A percentile compares a stretch with the other conserved stretches of the same genome.
Conservation (phyloP, 2,329 filamentous ascomycete species). For the Aspergillus pseudoglaucus region DNA sequence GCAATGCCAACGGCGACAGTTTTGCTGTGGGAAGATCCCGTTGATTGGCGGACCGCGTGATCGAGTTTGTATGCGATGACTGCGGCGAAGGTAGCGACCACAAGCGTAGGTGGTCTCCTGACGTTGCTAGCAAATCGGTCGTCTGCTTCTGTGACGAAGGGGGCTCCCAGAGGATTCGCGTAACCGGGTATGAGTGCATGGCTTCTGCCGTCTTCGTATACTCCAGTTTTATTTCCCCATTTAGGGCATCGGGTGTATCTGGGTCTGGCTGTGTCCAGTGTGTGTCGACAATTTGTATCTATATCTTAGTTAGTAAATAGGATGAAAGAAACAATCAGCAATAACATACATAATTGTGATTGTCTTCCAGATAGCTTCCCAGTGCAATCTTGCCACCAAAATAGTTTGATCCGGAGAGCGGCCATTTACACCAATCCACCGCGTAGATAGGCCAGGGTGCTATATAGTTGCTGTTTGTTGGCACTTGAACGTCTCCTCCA, state of each 20-base stretch:
- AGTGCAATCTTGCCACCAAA: conserved; percentile 88
- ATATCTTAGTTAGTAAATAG: conserved; percentile 15
- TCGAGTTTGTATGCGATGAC: conserved; percentile 61
- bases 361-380: conserved; percentile 94
- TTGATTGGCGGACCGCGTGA: conserved; percentile 59
- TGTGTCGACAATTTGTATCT: conserved; percentile 97
- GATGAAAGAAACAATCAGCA: background rate
- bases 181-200: conserved; percentile 96
- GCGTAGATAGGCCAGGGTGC: conserved; percentile 95
- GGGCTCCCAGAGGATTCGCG: conserved; percentile 89
- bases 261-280: conserved; percentile 66
- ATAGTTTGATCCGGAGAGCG: conserved; percentile 57
- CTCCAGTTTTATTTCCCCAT: conserved; percentile 60
- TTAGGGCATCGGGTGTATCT: conserved; percentile 63
- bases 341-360: conserved; percentile 81
- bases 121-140: conserved; percentile 89
- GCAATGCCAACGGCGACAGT: conserved; percentile 80
- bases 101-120: conserved; percentile 84
- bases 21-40: conserved; percentile 63
- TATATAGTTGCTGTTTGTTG: conserved; percentile 80
- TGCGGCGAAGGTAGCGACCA: conserved; percentile 75
- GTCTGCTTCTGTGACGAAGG: conserved; percentile 91
- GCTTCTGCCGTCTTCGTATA: conserved; percentile 93
- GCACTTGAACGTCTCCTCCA: conserved; percentile 57
- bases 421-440: conserved; percentile 99